A percentile compares a stretch with the other conserved stretches of the same genome.
Evolutionary conservation across 192 early-diverging fungal species (phyloP).

Genomic region (Backusella psychrophila): DNA sequence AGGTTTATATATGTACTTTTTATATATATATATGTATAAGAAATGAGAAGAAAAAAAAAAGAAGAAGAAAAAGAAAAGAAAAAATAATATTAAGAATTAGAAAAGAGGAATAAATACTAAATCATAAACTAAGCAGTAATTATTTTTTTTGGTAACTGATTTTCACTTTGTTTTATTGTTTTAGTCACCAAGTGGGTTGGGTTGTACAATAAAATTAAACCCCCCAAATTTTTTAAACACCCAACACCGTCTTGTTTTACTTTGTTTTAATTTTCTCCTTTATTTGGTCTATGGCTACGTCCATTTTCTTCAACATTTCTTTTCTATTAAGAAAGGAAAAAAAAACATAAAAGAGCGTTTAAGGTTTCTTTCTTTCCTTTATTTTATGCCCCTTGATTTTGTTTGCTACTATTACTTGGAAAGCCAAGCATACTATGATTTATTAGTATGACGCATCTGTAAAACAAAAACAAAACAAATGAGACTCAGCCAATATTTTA

Average conservation of each 20-base stretch:
- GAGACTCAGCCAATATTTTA: not conserved
- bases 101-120: not conserved
- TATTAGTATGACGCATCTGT: not conserved
- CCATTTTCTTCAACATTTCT: not conserved
- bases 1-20: not conserved
- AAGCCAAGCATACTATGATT: not conserved
- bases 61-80: not conserved
- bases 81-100: not conserved
- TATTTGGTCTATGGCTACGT: not conserved
- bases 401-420: not conserved
- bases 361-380: not conserved
- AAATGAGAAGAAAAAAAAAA: not conserved
- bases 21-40: too few species aligned
- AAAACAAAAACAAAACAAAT: not conserved
- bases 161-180: constrained; percentile 1
- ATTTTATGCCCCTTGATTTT: not conserved
- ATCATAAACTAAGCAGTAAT: constrained; percentile 2
- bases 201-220: not conserved
- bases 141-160: not conserved
- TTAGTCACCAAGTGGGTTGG: not conserved
- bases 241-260: not conserved
- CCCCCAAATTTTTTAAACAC: not conserved
- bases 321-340: not conserved
- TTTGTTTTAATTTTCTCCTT: not conserved
- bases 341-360: not conserved